A percentile compares a stretch with the other conserved stretches of the same genome.
phyloP scores from a whole-genome alignment of 1,139 yeast species.

The Yamadazyma pseudoaaseri region DNA sequence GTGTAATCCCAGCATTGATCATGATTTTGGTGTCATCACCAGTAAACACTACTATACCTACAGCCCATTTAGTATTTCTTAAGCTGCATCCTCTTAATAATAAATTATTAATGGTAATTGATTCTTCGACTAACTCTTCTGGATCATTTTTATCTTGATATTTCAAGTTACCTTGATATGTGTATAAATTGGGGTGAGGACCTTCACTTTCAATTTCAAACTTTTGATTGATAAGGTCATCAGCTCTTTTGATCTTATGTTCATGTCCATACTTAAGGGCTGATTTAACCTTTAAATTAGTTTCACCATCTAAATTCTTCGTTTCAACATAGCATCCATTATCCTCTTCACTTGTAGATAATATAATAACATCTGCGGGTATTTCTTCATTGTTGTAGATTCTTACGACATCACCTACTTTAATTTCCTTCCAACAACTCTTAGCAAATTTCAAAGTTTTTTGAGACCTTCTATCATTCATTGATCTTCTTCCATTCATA shows the following conservation, averaged over 20 bases:
- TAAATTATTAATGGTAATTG: conserved; percentile 48
- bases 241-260: conserved; percentile 36
- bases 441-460: conserved; percentile 30
- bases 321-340: conserved; percentile 58
- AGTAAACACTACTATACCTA: conserved; percentile 52
- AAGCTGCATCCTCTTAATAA: conserved; percentile 52
- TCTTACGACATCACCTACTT: conserved; percentile 54
- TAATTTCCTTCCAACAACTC: conserved; percentile 52
- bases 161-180: conserved; percentile 53
- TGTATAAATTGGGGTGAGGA: conserved; percentile 54
- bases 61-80: conserved; percentile 56
- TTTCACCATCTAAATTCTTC: conserved; percentile 61
- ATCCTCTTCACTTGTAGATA: conserved; percentile 53
- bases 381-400: conserved; percentile 56
- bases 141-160: conserved; percentile 24
- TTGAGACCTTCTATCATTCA: conserved; percentile 6
- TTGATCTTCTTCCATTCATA: conserved; percentile 17
- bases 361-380: conserved; percentile 54
- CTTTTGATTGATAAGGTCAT: conserved; percentile 38
- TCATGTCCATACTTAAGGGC: conserved; percentile 44
- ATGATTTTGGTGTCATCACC: conserved; percentile 57
- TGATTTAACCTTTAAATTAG: conserved; percentile 54
- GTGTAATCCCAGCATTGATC: conserved; percentile 58
- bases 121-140: conserved; percentile 27
- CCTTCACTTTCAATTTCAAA: conserved; percentile 54